Conservation (phyloP, 1,139 yeast genomes). For the Yamadazyma atlantica region DNA sequence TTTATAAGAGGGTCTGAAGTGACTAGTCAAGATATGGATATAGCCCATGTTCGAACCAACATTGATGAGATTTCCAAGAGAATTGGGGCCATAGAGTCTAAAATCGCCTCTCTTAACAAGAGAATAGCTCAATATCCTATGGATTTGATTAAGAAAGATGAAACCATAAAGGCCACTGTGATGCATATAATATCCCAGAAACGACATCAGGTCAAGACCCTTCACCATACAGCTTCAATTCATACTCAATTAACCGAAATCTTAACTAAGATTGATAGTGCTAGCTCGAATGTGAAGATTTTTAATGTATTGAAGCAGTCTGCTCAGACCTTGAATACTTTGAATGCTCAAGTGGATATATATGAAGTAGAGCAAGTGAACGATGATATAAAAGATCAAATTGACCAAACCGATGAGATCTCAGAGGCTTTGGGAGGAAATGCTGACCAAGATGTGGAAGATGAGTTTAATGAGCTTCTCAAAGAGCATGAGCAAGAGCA, state of each 20-base stretch:
- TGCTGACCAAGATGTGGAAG: constrained; percentile 33
- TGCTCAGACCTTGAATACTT: constrained; percentile 30
- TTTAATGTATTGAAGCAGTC: constrained; percentile 21
- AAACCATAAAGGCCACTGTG: constrained; percentile 10
- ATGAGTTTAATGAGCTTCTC: constrained; percentile 24
- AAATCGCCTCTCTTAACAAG: constrained; percentile 22
- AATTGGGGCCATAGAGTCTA: constrained; percentile 19
- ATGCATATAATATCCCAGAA: constrained; percentile 10
- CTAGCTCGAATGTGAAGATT: constrained; percentile 41
- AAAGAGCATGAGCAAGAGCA: constrained; percentile 9
- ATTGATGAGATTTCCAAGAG: constrained; percentile 21
- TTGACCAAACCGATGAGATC: constrained; percentile 32
- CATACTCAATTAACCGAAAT: constrained; percentile 39
- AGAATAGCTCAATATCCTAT: constrained; percentile 15
- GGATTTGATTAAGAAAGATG: constrained; percentile 14
- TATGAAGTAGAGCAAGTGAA: constrained; percentile 35
- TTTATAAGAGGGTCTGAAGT: constrained; percentile 18
- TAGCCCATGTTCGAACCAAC: constrained; percentile 25
- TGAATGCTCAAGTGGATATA: constrained; percentile 29
- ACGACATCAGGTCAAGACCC: constrained; percentile 21
- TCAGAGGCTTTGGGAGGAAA: constrained; percentile 29
- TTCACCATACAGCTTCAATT: constrained; percentile 28
- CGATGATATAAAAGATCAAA: constrained; percentile 42
- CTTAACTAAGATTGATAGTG: constrained; percentile 46
- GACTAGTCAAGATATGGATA: constrained; percentile 30